Conservation (phyloP, 257 asterid species). For the Solanum neorickii region DNA sequence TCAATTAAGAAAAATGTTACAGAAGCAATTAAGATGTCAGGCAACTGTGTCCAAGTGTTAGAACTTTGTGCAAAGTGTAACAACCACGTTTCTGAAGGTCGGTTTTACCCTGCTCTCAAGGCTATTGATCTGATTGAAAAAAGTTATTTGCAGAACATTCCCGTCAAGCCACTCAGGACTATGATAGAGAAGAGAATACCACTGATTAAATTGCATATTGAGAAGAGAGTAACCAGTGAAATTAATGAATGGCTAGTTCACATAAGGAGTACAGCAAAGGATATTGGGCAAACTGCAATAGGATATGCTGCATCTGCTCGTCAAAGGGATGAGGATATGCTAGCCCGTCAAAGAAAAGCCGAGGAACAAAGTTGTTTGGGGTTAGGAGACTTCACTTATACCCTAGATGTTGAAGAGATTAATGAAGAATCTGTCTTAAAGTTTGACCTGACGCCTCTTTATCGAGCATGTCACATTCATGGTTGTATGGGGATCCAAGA, state of each 20-base stretch:
- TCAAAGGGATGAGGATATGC: constrained; percentile 89
- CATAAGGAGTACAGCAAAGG: constrained; percentile 71
- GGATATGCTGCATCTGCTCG: constrained; percentile 81
- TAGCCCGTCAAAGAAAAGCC: constrained; percentile 83
- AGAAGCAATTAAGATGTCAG: constrained; percentile 77
- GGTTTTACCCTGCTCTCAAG: constrained; percentile 82
- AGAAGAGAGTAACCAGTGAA: constrained; percentile 66
- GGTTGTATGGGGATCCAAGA: constrained; percentile 64
- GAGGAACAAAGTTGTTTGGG: constrained; percentile 47
- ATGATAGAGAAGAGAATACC: constrained; percentile 63
- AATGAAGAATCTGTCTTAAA: constrained; percentile 61
- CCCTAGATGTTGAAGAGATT: constrained; percentile 76
- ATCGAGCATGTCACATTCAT: constrained; percentile 83
- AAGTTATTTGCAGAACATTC: constrained; percentile 50
- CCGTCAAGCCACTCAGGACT: constrained; percentile 43
- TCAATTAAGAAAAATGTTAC: constrained; percentile 66
- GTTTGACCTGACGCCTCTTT: constrained; percentile 89
- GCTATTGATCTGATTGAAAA: constrained; percentile 80
- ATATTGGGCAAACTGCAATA: constrained; percentile 80
- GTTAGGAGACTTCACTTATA: constrained; percentile 27
- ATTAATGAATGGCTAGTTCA: constrained; percentile 90
- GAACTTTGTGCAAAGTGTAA: constrained; percentile 83
- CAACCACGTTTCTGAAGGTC: constrained; percentile 58
- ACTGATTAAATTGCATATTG: constrained; percentile 54
- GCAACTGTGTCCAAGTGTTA: constrained; percentile 57